Evolutionary conservation across 2,329 filamentous ascomycete species (phyloP).

Genomic region (Penicillium sp.): DNA sequence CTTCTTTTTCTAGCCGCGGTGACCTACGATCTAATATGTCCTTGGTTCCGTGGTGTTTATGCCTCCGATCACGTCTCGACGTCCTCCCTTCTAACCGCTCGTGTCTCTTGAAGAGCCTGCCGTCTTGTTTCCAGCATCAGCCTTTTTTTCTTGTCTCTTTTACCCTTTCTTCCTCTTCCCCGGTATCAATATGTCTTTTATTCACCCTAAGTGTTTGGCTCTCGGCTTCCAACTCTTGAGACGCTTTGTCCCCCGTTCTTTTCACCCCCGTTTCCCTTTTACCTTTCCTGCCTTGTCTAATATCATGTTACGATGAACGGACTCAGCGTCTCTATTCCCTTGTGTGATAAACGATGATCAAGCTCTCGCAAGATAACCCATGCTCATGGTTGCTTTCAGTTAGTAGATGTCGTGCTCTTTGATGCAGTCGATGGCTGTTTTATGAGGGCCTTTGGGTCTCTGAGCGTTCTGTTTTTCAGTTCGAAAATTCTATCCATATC

Average conservation of each 20-base stretch:
- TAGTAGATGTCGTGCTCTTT: background rate
- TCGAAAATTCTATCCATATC: slow-evolving; percentile 1
- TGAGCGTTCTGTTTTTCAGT: background rate
- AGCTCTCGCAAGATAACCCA: slow-evolving; percentile 17
- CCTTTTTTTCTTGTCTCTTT: slow-evolving; percentile 26
- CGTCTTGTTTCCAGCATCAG: slow-evolving; percentile 33
- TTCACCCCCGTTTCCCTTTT: slow-evolving; percentile 14
- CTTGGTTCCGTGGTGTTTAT: slow-evolving; percentile 20
- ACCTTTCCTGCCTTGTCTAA: slow-evolving; percentile 27
- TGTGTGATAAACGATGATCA: slow-evolving; percentile 26
- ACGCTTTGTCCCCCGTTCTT: slow-evolving; percentile 12
- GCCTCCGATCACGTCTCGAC: slow-evolving; percentile 30
- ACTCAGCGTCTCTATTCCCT: slow-evolving; percentile 26
- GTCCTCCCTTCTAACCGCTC: slow-evolving; percentile 23
- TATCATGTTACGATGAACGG: slow-evolving; percentile 31
- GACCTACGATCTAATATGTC: slow-evolving; percentile 8
- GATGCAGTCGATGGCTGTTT: background rate
- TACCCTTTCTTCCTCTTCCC: slow-evolving; percentile 12
- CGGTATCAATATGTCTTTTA: slow-evolving; percentile 25
- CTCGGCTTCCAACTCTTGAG: slow-evolving; percentile 3
- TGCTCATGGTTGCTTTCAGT: slow-evolving; percentile 9
- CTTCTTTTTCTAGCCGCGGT: slow-evolving; percentile 78
- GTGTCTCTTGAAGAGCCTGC: slow-evolving; percentile 30
- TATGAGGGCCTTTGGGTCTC: background rate
- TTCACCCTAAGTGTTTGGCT: slow-evolving; percentile 8